Conservation (phyloP, 305 asterid species). For the Caryopteris hybrid region DNA sequence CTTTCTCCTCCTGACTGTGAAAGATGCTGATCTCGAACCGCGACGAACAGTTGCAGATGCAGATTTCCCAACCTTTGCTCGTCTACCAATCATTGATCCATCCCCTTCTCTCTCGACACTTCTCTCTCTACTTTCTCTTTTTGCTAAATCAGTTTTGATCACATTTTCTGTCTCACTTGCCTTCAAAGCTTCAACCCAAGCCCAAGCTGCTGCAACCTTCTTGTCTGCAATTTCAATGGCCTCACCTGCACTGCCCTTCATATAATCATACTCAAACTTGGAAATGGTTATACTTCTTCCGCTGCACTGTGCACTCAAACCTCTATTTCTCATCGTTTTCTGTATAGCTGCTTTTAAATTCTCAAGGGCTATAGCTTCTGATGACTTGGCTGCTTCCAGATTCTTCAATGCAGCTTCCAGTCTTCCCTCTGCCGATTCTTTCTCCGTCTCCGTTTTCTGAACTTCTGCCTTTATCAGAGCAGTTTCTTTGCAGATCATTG, state of each 20-base stretch:
- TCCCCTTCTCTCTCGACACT: constrained; percentile 34
- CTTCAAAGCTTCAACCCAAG: constrained; percentile 69
- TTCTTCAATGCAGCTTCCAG: constrained; percentile 42
- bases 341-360: constrained; percentile 38
- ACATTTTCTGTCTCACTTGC: constrained; percentile 58
- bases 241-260: constrained; percentile 47
- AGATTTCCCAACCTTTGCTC: constrained; percentile 36
- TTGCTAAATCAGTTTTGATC: constrained; percentile 36
- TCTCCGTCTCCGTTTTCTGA: constrained; percentile 40
- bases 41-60: too few relatives aligned
- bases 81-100: constrained; percentile 28
- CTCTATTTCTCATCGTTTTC: constrained; percentile 41
- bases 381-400: constrained; percentile 42
- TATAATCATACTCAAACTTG: constrained; percentile 58
- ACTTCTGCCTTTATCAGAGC: constrained; percentile 30
- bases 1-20: constrained; percentile 40
- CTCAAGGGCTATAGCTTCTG: constrained; percentile 53
- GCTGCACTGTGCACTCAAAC: constrained; percentile 31
- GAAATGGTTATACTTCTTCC: constrained; percentile 46
- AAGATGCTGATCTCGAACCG: too few relatives aligned
- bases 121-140: too few relatives aligned
- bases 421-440: constrained; percentile 43
- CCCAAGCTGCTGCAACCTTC: constrained; percentile 67
- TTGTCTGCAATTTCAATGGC: constrained; percentile 65
- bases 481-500: constrained; percentile 34